phyloP scores from a whole-genome alignment of 83 land plant species.

The Larix sibirica region DNA sequence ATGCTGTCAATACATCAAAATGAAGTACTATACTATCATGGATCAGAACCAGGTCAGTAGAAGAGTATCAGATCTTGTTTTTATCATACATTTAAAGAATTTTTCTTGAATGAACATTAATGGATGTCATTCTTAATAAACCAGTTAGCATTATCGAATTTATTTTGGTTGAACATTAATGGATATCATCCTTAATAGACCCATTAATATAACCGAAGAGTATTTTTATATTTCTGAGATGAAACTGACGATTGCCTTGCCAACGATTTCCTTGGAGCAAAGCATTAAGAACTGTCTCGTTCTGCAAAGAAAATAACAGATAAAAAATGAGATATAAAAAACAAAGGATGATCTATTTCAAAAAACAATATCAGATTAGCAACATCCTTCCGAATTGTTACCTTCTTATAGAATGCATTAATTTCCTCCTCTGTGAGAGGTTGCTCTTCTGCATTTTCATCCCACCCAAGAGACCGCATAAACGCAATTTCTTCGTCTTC shows the following conservation, averaged over 20 bases:
- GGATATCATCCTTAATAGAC: no score
- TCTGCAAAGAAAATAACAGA: not conserved
- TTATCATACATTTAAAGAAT: no score
- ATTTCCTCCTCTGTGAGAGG: slow-evolving; percentile 31
- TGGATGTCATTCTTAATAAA: no score
- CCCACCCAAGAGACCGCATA: slow-evolving; percentile 32
- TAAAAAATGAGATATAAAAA: not conserved
- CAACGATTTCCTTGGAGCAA: not conserved
- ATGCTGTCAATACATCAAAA: not conserved
- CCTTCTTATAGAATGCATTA: slow-evolving; percentile 22
- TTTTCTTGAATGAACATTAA: no score
- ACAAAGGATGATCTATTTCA: not conserved
- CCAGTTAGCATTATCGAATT: no score
- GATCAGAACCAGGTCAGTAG: not conserved
- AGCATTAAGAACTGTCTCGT: not conserved
- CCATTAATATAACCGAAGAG: no score
- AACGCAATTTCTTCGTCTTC: slow-evolving; percentile 20
- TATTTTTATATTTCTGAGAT: not conserved
- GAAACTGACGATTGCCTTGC: not conserved
- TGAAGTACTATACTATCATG: not conserved
- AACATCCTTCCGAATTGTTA: slow-evolving; percentile 11
- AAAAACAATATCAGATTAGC: not conserved
- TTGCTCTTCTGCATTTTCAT: slow-evolving; percentile 15
- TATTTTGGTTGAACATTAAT: no score
- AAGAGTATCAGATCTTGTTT: not conserved